These are phyloP conservation scores for Jatropha podagrica DNA, from an alignment of 441 rosid genomes.

Conservation along the genomic window DNA sequence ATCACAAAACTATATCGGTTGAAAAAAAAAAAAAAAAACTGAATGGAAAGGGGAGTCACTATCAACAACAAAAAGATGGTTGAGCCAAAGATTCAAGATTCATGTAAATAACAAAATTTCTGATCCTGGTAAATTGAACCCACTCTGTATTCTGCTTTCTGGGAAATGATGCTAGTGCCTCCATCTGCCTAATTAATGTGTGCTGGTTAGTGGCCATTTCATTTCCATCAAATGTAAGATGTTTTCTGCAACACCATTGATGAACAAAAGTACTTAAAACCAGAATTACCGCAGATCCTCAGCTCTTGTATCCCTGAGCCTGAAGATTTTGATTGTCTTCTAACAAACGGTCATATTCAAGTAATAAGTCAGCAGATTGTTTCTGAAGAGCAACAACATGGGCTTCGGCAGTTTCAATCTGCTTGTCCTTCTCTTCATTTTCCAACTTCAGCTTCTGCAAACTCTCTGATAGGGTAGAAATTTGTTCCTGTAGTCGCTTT, in stretches of 20 bases:
- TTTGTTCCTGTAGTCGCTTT: constrained; percentile 53
- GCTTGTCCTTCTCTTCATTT: constrained; percentile 63
- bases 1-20: constrained; percentile 6
- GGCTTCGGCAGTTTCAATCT: constrained; percentile 76
- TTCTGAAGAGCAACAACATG: constrained; percentile 82
- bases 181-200: constrained; percentile 5
- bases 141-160: constrained; percentile 6
- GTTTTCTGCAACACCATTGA: constrained; percentile 11
- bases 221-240: constrained; percentile 13
- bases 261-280: constrained; percentile 9
- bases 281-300: constrained; percentile 27
- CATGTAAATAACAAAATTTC: constrained; percentile 29
- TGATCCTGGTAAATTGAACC: constrained; percentile 8
- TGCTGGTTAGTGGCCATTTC: constrained; percentile 14
- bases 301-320: constrained; percentile 49
- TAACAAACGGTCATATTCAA: constrained; percentile 82
- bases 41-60: constrained; percentile 3
- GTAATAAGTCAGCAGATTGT: constrained; percentile 81
- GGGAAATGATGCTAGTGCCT: not conserved
- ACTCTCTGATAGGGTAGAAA: constrained; percentile 45
- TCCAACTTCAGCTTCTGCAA: constrained; percentile 63
- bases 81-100: constrained; percentile 19
- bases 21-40: not conserved
- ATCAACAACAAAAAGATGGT: constrained; percentile 5
- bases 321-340: constrained; percentile 95